Base-by-base conservation (phyloP, 2,329 filamentous ascomycete genomes). In the Pseudogymnoascus sp. region DNA sequence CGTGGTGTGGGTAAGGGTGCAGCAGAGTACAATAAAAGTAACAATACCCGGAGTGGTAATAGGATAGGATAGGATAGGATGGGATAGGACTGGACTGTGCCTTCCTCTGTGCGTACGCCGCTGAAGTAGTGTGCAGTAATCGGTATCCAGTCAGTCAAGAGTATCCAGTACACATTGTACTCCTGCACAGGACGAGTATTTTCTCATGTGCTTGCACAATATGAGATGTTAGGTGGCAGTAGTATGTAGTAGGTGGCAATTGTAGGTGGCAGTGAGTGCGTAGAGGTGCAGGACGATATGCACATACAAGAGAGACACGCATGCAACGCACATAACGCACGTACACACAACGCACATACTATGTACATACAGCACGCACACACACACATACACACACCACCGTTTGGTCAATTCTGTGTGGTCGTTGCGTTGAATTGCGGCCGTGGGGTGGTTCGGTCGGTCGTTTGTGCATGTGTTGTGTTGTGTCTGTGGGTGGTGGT, bases 71-170 rank as follows among this genome's bases (percentile, higher is more conserved):
- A 12, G 30, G 9, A 33, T 3, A 12, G 30, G 4, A 33, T 6
- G n/a, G 13, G 21, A 45, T 21, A 26, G 23, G 21, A 28, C 39
- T 48, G 41, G 41, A 52, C 41, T 52, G 41, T 52, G 41, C 41
- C 41, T 48, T 28, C 41, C 41, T 52, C 41, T 23, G 41, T 52
- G 41, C 41, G 30, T n/a, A n/a, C n/a, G n/a, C n/a, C n/a, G n/a
- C n/a, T n/a, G n/a, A n/a, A n/a, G n/a, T 26, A 26, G 28, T 30
- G 9, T 30, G 9, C 9, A 30, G 28, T 26, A 26, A 5, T 6
- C 7, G 23, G 23, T 26, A 26, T 33, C 28, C 28, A 34, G n/a
- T n/a, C n/a, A n/a, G n/a, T n/a, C n/a, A n/a, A n/a, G n/a, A n/a
- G 30, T 34, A 9, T 34, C 30, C 12, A 34, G 34, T 37, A 13